Percentiles rank a stretch among this genome's conserved stretches.
These are phyloP conservation scores for Phaffia australis DNA, from an alignment of 768 basidiomycete species.

Conservation along the genomic window DNA sequence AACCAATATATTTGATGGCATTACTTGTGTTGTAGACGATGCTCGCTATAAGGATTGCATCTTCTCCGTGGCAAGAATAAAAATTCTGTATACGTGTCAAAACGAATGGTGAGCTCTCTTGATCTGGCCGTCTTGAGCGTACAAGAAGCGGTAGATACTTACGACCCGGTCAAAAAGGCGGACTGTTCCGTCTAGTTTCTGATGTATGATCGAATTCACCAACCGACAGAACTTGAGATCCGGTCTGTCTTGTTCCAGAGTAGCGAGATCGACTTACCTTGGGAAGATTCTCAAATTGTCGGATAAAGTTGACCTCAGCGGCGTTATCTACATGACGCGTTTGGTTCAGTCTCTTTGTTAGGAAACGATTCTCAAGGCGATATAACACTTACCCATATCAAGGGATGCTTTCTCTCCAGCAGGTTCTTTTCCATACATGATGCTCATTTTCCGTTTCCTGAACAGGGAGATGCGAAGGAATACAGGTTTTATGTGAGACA, in stretches of 20 bases:
- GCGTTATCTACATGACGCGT: constrained; percentile 44
- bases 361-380: not conserved
- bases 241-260: not conserved
- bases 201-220: not conserved
- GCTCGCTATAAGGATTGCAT: constrained; percentile 72
- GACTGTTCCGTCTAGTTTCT: constrained; percentile 54
- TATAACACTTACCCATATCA: constrained; percentile 16
- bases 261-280: constrained; percentile 30
- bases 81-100: constrained; percentile 44
- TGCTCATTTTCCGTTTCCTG: not conserved
- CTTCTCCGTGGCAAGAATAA: constrained; percentile 78
- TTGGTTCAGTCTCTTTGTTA: constrained; percentile 1
- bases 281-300: constrained; percentile 39
- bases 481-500: too few relatives aligned
- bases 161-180: constrained; percentile 69
- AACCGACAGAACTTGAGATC: not conserved
- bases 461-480: too few relatives aligned
- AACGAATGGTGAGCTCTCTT: not conserved
- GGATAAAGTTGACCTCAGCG: constrained; percentile 67
- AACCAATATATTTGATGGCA: constrained; percentile 82
- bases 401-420: constrained; percentile 22
- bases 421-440: constrained; percentile 21
- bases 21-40: constrained; percentile 57
- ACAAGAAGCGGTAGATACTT: constrained; percentile 23
- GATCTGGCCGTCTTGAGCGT: not conserved